These are phyloP conservation scores for Dactylonectria estremocensis DNA, from an alignment of 2,329 filamentous ascomycete genomes.

Conservation along the genomic window DNA sequence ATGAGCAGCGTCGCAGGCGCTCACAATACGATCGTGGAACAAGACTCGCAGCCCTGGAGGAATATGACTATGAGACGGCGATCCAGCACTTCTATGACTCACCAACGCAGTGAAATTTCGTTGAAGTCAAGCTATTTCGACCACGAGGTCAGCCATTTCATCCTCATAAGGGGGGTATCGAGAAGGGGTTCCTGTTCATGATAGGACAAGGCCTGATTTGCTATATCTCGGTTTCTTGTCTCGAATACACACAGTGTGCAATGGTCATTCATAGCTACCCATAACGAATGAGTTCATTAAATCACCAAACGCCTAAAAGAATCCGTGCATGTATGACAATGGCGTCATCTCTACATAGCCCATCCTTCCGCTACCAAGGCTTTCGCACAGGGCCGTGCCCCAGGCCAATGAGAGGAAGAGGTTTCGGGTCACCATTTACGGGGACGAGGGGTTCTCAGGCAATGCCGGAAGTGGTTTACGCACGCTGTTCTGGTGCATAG, in stretches of 20 bases:
- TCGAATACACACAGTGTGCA: constrained; percentile 37
- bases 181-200: constrained; percentile 31
- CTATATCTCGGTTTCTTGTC: constrained; percentile 44
- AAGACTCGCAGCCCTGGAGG: constrained; percentile 77
- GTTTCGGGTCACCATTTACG: constrained; percentile 16
- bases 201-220: constrained; percentile 35
- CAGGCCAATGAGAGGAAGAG: neutral
- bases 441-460: constrained; percentile 55
- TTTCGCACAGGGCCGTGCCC: neutral
- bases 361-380: neutral
- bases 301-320: constrained; percentile 17
- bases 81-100: constrained; percentile 57
- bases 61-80: constrained; percentile 67
- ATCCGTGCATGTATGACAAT: neutral
- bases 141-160: constrained; percentile 36
- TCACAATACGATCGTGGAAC: constrained; percentile 89
- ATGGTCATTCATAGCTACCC: constrained; percentile 38
- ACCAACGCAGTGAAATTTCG: constrained; percentile 30
- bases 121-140: constrained; percentile 38
- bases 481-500: constrained; percentile 43
- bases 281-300: constrained; percentile 33
- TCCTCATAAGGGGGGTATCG: constrained; percentile 31
- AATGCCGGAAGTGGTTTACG: constrained; percentile 62
- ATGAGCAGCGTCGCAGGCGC: constrained; percentile 82
- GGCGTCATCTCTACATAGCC: neutral